A percentile compares a stretch with the other conserved stretches of the same genome.
Conservation (phyloP, 257 asterid species). For the Dorcoceras hygrometricum region DNA sequence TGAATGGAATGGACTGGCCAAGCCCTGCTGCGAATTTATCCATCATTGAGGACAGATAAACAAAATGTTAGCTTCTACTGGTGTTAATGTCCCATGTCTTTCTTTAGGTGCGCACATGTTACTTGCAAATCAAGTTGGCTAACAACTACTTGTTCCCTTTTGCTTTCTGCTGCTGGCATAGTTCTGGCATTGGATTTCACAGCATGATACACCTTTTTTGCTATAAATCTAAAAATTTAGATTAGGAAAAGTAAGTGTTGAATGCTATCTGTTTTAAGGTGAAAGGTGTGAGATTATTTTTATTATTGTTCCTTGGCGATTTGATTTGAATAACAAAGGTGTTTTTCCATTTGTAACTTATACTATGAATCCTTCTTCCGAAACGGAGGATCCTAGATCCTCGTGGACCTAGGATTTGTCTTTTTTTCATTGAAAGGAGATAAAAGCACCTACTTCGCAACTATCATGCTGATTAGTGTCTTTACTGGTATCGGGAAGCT, state of each 20-base stretch:
- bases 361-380: constrained; percentile 8
- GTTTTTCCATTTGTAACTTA: background rate
- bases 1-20: constrained; percentile 99
- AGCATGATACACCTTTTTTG: constrained; percentile 2
- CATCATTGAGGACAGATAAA: constrained; percentile 77
- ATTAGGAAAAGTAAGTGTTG: background rate
- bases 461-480: constrained; percentile 25
- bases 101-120: constrained; percentile 47
- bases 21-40: constrained; percentile 89
- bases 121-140: constrained; percentile 16
- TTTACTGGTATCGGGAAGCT: constrained; percentile 56
- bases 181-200: constrained; percentile 18
- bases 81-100: constrained; percentile 84
- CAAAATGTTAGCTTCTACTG: constrained; percentile 84
- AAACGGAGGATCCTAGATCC: background rate
- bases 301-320: constrained; percentile 2
- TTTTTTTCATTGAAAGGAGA: background rate
- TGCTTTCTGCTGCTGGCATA: constrained; percentile 14
- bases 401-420: constrained; percentile 1
- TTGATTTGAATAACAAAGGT: constrained; percentile 4
- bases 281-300: constrained; percentile 8
- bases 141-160: constrained; percentile 10
- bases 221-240: constrained; percentile 6
- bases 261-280: constrained; percentile 2
- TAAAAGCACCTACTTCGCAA: background rate